These are phyloP conservation scores for Aureococcus anophagefferens DNA, from an alignment of 108 stramenopile species.

Conservation along the genomic window DNA sequence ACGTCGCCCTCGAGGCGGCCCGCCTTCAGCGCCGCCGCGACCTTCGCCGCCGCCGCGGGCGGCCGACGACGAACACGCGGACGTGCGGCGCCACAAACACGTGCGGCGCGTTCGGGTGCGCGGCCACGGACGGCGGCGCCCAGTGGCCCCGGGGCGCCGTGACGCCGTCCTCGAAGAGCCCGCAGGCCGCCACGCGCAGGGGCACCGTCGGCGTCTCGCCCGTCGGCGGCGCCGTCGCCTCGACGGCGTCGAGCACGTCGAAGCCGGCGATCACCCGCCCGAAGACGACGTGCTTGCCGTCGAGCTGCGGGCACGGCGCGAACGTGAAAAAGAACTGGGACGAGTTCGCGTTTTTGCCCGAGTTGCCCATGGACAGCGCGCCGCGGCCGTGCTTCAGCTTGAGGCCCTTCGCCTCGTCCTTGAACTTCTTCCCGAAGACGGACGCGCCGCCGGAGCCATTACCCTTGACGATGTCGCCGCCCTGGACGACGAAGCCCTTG, in stretches of 20 bases:
- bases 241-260: constrained; percentile 59
- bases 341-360: constrained; percentile 84
- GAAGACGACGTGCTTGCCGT: constrained; percentile 91
- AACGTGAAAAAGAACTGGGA: constrained; percentile 86
- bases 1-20: no score
- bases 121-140: no score
- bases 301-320: constrained; percentile 60
- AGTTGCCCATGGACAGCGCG: constrained; percentile 81
- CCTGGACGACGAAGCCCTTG: constrained; percentile 72
- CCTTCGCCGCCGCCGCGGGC: no score
- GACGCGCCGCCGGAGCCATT: constrained; percentile 93
- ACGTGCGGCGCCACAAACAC: no score
- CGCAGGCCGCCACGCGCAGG: constrained; percentile 3
- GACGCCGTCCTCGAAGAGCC: neutral
- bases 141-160: no score
- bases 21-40: no score
- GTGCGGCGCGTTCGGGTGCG: no score
- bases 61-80: no score
- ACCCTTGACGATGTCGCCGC: constrained; percentile 87
- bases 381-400: constrained; percentile 65
- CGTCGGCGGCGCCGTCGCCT: constrained; percentile 22
- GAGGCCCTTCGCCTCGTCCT: constrained; percentile 79
- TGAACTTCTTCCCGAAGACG: constrained; percentile 80
- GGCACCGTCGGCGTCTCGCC: neutral
- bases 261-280: constrained; percentile 70